phyloP scores from a whole-genome alignment of 257 asterid genomes.

The Primulina eburnea region DNA sequence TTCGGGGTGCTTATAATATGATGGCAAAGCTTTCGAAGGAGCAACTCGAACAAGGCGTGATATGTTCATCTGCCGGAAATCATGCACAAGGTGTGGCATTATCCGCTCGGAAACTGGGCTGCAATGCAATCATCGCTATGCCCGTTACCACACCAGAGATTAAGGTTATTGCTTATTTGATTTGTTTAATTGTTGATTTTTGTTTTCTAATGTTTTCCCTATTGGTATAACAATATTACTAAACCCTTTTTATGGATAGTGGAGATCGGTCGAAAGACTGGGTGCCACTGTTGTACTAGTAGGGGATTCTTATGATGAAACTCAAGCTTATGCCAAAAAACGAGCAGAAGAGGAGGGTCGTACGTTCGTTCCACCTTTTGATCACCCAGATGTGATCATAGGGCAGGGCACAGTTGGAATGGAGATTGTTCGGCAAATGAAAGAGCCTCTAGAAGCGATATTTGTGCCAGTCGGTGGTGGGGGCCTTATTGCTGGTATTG shows the following conservation, averaged over 20 bases:
- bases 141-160: conserved; percentile 95
- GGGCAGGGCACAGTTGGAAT: conserved; percentile 98
- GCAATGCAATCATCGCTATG: conserved; percentile 81
- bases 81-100: conserved; percentile 98
- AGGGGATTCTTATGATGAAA: conserved; percentile 94
- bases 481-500: conserved; percentile 96
- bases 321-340: conserved; percentile 79
- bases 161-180: conserved; percentile 49
- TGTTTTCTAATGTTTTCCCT: not conserved
- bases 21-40: conserved; percentile 84
- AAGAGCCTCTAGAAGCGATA: conserved; percentile 67
- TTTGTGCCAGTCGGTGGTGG: conserved; percentile 99
- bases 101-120: conserved; percentile 65
- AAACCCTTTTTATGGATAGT: conserved; percentile 34
- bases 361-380: conserved; percentile 91
- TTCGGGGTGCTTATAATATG: conserved; percentile 99
- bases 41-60: conserved; percentile 73
- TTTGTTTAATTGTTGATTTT: not conserved
- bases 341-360: conserved; percentile 65
- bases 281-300: conserved; percentile 88
- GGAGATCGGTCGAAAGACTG: conserved; percentile 80
- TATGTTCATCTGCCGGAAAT: conserved; percentile 98
- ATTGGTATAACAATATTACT: not conserved
- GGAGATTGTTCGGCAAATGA: conserved; percentile 82
- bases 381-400: conserved; percentile 83